A percentile compares a stretch with the other conserved stretches of the same genome.
Conservation (phyloP, 352 stramenopile species). For the Phytophthora megakarya region DNA sequence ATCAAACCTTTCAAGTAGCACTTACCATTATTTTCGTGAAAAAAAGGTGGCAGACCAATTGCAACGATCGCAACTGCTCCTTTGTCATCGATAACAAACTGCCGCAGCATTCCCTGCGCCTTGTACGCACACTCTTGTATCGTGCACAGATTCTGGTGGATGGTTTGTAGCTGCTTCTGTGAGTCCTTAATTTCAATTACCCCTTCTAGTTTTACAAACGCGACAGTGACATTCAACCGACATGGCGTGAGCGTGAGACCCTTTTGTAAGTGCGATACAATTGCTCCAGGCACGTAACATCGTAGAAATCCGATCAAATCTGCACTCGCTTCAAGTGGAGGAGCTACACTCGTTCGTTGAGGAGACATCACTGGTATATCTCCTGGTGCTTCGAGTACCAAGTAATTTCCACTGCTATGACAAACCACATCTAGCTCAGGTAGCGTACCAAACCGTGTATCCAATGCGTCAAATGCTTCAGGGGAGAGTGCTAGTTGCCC, state of each 20-base stretch:
- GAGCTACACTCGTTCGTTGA: not conserved
- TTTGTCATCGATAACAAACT: slow-evolving; percentile 91
- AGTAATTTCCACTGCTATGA: slow-evolving; percentile 54
- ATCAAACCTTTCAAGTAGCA: not conserved
- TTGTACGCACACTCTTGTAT: slow-evolving; percentile 84
- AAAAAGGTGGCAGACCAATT: slow-evolving; percentile 78
- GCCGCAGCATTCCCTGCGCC: slow-evolving; percentile 76
- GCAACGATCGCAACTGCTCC: slow-evolving; percentile 79
- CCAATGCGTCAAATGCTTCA: slow-evolving; percentile 51
- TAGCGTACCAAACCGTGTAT: slow-evolving; percentile 21
- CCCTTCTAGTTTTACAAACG: slow-evolving; percentile 72
- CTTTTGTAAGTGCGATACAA: slow-evolving; percentile 71
- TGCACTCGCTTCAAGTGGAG: slow-evolving; percentile 24
- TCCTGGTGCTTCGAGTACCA: slow-evolving; percentile 35
- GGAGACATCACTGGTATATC: not conserved
- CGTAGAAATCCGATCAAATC: slow-evolving; percentile 67
- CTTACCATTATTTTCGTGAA: slow-evolving; percentile 86
- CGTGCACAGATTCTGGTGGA: slow-evolving; percentile 64
- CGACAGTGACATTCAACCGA: slow-evolving; percentile 69
- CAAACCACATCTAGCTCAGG: slow-evolving; percentile 30
- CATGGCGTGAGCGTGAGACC: slow-evolving; percentile 66
- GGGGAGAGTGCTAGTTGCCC: slow-evolving; percentile 76
- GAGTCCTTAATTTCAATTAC: slow-evolving; percentile 52
- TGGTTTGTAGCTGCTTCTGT: slow-evolving; percentile 49
- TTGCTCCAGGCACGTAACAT: slow-evolving; percentile 71